Percentiles rank a stretch among this genome's conserved stretches.
These are phyloP conservation scores for Pythium sukuiense DNA, from an alignment of 352 stramenopile species.

Conservation along the genomic window DNA sequence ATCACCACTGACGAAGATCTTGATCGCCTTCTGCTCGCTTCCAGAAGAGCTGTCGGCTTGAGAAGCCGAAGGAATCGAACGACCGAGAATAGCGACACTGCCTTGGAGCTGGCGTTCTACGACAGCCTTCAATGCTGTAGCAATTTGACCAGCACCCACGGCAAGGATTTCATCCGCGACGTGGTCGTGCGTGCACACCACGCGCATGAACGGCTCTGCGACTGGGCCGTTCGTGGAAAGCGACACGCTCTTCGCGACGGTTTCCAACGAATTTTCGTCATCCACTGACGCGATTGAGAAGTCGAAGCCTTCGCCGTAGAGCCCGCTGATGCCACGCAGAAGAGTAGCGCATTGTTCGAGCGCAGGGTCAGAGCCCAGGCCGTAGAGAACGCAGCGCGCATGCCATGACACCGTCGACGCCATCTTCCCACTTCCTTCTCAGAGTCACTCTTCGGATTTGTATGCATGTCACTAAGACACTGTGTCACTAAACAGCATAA, in stretches of 20 bases:
- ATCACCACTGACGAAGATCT: constrained; percentile 77
- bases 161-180: constrained; percentile 17
- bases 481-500: background rate
- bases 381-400: constrained; percentile 42
- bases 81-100: constrained; percentile 14
- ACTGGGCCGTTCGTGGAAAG: constrained; percentile 1
- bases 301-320: constrained; percentile 52
- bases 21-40: constrained; percentile 27
- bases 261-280: constrained; percentile 14
- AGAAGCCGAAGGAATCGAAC: constrained; percentile 2
- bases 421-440: background rate
- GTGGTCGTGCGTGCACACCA: constrained; percentile 24
- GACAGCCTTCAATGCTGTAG: constrained; percentile 10
- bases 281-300: constrained; percentile 31
- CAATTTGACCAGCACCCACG: constrained; percentile 11
- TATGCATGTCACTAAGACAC: background rate
- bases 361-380: constrained; percentile 28
- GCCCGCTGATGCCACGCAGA: constrained; percentile 49
- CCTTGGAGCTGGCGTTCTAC: constrained; percentile 25
- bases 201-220: constrained; percentile 24
- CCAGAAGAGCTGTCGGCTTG: background rate
- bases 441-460: background rate
- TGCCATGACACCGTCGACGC: constrained; percentile 15
- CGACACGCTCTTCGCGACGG: constrained; percentile 23
- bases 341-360: constrained; percentile 35